A percentile compares a stretch with the other conserved stretches of the same genome.
phyloP scores from a whole-genome alignment of 2,329 filamentous ascomycete genomes.

The Aureobasidium sp. region DNA sequence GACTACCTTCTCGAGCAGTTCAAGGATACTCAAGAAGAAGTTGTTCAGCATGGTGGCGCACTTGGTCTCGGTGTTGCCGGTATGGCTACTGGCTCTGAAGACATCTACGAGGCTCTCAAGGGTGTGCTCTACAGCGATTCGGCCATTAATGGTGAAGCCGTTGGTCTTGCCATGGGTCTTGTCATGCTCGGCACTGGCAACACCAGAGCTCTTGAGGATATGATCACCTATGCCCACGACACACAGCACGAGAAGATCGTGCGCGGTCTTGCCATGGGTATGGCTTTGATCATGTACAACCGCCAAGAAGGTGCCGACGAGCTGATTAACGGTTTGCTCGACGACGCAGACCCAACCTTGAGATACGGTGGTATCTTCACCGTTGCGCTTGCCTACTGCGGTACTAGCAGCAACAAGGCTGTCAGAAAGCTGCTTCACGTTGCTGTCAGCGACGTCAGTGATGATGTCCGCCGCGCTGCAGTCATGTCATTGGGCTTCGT shows the following conservation, averaged over 20 bases:
- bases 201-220: conserved; percentile 83
- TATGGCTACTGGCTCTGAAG: conserved; percentile 89
- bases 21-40: conserved; percentile 71
- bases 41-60: conserved; percentile 94
- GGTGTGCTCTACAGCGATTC: conserved; percentile 86
- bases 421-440: conserved; percentile 92
- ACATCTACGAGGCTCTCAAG: conserved; percentile 87
- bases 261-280: conserved; percentile 86
- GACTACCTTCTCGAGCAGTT: conserved; percentile 73
- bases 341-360: conserved; percentile 86
- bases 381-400: conserved; percentile 95
- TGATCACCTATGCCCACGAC: conserved; percentile 96
- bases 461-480: conserved; percentile 90
- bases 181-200: conserved; percentile 99
- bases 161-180: conserved; percentile 90
- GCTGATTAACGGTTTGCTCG: conserved; percentile 85
- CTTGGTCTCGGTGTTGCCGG: conserved; percentile 92
- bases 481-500: conserved; percentile 99
- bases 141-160: conserved; percentile 92
- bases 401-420: conserved; percentile 96
- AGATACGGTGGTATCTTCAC: conserved; percentile 98
- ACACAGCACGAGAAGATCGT: conserved; percentile 99
- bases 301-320: conserved; percentile 92
- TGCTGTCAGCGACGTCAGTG: conserved; percentile 95
- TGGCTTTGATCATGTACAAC: conserved; percentile 97